Conservation (phyloP, 257 asterid species). For the Solanum pinnatisectum region DNA sequence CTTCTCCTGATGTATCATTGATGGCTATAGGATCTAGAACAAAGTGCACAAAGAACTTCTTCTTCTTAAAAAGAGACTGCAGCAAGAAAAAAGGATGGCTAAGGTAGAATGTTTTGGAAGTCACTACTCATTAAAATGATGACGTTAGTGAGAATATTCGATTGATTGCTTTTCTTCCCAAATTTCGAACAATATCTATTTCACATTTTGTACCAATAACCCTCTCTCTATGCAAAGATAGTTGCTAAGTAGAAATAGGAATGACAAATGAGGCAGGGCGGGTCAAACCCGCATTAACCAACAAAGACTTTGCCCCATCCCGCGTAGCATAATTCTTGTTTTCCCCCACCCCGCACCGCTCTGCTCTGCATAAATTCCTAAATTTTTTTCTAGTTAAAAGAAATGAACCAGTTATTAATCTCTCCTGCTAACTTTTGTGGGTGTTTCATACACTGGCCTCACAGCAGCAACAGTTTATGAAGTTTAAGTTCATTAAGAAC, state of each 20-base stretch:
- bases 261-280: no score
- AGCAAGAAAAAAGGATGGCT: background rate
- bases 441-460: no score
- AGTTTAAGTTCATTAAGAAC: background rate
- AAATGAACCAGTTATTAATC: no score
- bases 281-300: no score
- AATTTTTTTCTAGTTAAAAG: no score
- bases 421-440: no score
- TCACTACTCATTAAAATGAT: background rate
- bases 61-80: slow-evolving; percentile 54
- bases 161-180: background rate
- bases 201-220: background rate
- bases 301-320: no score
- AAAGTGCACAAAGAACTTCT: slow-evolving; percentile 60
- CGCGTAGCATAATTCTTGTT: no score
- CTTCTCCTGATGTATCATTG: slow-evolving; percentile 41
- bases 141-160: background rate
- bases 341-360: no score
- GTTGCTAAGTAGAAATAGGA: background rate
- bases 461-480: background rate
- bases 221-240: background rate
- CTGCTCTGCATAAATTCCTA: no score
- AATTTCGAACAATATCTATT: background rate
- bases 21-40: slow-evolving; percentile 64
- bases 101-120: background rate